phyloP scores from a whole-genome alignment of 352 stramenopile species.

The Phytophthora ramorum region DNA sequence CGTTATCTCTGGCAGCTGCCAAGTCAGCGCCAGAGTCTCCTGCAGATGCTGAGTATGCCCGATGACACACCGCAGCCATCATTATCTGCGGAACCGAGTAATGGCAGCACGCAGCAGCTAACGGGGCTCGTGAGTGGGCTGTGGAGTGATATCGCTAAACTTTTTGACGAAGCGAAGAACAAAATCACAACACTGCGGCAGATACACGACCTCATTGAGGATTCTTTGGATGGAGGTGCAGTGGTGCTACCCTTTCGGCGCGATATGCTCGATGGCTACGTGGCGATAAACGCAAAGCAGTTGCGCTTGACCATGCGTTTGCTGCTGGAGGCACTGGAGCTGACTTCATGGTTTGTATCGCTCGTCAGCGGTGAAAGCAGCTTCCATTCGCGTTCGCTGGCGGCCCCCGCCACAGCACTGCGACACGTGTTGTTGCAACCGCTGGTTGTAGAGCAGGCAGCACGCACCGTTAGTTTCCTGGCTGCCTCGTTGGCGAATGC shows the following conservation, averaged over 20 bases:
- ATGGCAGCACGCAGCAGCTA: constrained; percentile 46
- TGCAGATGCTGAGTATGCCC: constrained; percentile 32
- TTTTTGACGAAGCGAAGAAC: constrained; percentile 69
- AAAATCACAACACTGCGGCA: constrained; percentile 72
- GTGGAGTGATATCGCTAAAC: constrained; percentile 74
- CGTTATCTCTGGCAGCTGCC: constrained; percentile 74
- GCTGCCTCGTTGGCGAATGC: constrained; percentile 49
- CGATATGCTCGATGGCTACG: constrained; percentile 66
- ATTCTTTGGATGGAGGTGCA: constrained; percentile 40
- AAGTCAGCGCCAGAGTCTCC: constrained; percentile 45
- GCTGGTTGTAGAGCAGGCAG: constrained; percentile 67
- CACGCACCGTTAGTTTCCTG: constrained; percentile 71
- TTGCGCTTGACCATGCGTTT: constrained; percentile 66
- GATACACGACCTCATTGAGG: constrained; percentile 65
- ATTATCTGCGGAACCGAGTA: constrained; percentile 15
- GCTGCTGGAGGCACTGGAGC: constrained; percentile 68
- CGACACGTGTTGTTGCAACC: constrained; percentile 53
- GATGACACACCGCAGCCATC: constrained; percentile 20
- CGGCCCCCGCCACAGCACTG: constrained; percentile 23
- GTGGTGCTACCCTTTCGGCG: constrained; percentile 58
- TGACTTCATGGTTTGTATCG: constrained; percentile 68
- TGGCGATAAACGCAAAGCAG: constrained; percentile 79
- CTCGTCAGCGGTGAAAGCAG: constrained; percentile 49
- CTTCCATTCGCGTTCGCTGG: constrained; percentile 26
- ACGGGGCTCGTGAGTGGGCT: constrained; percentile 66